Evolutionary conservation across 306 rosid genomes (phyloP).

Genomic region (Vigna angularis): DNA sequence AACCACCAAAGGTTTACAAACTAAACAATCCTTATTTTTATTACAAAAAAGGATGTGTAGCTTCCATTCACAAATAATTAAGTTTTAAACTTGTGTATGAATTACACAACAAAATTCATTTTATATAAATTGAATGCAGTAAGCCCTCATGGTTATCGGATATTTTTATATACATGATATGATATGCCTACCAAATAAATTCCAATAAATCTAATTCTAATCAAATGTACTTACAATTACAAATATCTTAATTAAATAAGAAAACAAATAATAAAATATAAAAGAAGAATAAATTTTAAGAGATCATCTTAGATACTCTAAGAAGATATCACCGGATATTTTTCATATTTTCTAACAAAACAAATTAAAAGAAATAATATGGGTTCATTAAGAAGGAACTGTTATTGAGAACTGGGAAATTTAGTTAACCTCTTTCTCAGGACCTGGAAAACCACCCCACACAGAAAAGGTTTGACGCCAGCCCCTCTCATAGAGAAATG

Average conservation of each 20-base stretch:
- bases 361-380: neutral
- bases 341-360: neutral
- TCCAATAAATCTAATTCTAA: neutral
- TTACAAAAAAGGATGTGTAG: neutral
- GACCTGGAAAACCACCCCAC: conserved; percentile 89
- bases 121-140: too few relatives aligned
- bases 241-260: too few relatives aligned
- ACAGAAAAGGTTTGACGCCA: conserved; percentile 89
- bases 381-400: neutral
- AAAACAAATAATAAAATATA: too few relatives aligned
- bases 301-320: neutral
- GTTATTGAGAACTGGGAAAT: conserved; percentile 23
- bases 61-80: neutral
- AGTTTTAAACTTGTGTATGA: neutral
- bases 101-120: too few relatives aligned
- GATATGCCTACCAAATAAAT: neutral
- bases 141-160: too few relatives aligned
- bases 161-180: neutral
- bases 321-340: neutral
- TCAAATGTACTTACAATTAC: too few relatives aligned
- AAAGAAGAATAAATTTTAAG: neutral
- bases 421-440: conserved; percentile 82
- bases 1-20: neutral
- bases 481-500: conserved; percentile 94
- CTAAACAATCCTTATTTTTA: neutral